Base-by-base conservation (phyloP, 768 basidiomycete species). In the Asterophora lycoperdoides region DNA sequence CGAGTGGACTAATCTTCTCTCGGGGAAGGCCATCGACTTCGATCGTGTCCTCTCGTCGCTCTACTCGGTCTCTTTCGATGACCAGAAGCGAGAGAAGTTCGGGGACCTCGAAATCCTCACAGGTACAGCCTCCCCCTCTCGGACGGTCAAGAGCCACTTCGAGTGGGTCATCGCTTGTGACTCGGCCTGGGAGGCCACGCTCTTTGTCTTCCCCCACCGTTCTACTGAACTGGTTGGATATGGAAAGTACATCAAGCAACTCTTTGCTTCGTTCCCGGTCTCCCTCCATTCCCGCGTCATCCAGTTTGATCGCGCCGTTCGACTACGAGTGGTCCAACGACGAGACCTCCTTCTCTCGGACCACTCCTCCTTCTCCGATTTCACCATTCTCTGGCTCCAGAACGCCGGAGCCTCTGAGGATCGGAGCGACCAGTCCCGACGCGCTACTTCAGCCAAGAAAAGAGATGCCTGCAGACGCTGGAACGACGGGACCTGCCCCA, bases 101-200 rank as follows among this genome's bases (percentile, higher is more conserved):
- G 38, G 3, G n/a, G n/a, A n/a, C n/a, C n/a, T n/a, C n/a, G n/a
- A n/a, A n/a, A n/a, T n/a, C n/a, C n/a, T n/a, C n/a, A 5, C 42
- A 11, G 49, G 57, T 5, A 2, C 42, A 13, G 9, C 41, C 13
- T 20, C 40, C 41, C 46, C 56, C 0, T 47, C 53, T 4, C 41
- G 52, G 28, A 49, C 8, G 8, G 49, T 65, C 46, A 19, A 30
- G 8, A 42, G 52, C 15, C 40, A 46, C 6, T 50, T 44, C 1
- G 56, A 68, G 13, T 67, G 61, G 60, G 33, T 50, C 36, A 49
- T 52, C n/a, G 61, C 65, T 2, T 68, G n/a, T n/a, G n/a, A n/a
- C n/a, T n/a, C n/a, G n/a, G n/a, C n/a, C n/a, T n/a, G n/a, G n/a
- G n/a, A n/a, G n/a, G n/a, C n/a, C n/a, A n/a, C n/a, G n/a, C n/a